Percentiles rank a stretch among this genome's conserved stretches.
Evolutionary conservation across 768 basidiomycete species (phyloP).

Genomic region (Suillus subaureus): DNA sequence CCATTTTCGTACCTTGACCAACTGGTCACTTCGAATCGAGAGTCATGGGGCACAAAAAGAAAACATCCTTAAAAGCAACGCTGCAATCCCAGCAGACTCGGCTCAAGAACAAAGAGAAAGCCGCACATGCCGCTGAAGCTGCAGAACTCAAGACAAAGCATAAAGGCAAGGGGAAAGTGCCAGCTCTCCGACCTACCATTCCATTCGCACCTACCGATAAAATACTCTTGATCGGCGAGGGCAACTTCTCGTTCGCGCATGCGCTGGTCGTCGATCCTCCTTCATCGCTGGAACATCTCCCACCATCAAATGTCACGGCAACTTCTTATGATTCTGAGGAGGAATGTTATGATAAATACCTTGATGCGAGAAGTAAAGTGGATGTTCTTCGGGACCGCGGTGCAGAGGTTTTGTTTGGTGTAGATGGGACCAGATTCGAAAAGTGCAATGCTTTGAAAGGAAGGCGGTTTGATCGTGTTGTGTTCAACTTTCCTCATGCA

Average conservation of each 20-base stretch:
- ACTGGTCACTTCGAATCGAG: background rate
- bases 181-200: constrained; percentile 47
- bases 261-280: constrained; percentile 61
- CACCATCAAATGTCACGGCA: constrained; percentile 72
- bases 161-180: constrained; percentile 39
- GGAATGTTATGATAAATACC: constrained; percentile 81
- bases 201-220: constrained; percentile 68
- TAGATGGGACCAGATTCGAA: constrained; percentile 84
- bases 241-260: constrained; percentile 90
- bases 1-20: background rate
- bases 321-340: constrained; percentile 84
- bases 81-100: constrained; percentile 72
- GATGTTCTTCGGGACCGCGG: constrained; percentile 55
- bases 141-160: constrained; percentile 46
- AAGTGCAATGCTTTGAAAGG: constrained; percentile 59
- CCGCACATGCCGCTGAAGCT: constrained; percentile 47
- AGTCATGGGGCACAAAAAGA: constrained; percentile 51
- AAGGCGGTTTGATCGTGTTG: constrained; percentile 72
- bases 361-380: constrained; percentile 67
- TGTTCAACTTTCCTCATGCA: constrained; percentile 97
- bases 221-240: constrained; percentile 87
- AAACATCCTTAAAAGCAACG: constrained; percentile 59
- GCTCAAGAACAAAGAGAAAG: constrained; percentile 63
- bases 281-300: constrained; percentile 49
- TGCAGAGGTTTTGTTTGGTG: constrained; percentile 70